These are phyloP conservation scores for Houttuynia cordata DNA, from an alignment of 164 flowering plant species.

Conservation along the genomic window DNA sequence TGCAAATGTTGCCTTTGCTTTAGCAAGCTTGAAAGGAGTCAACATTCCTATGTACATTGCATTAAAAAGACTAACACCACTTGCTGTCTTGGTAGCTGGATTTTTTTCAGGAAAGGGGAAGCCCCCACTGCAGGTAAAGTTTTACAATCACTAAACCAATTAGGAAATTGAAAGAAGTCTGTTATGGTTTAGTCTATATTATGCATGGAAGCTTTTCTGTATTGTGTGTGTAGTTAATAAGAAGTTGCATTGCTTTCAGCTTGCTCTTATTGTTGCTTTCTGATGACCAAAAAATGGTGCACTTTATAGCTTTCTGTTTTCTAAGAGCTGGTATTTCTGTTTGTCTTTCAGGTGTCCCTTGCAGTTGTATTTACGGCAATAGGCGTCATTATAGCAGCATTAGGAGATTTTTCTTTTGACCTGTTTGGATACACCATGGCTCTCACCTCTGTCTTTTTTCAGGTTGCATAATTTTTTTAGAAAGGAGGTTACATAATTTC, in stretches of 20 bases:
- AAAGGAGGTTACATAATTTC: neutral
- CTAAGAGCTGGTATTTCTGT: constrained; percentile 2
- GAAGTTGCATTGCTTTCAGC: too few species aligned
- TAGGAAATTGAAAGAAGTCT: too few species aligned
- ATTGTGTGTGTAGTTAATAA: too few species aligned
- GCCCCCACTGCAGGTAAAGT: constrained; percentile 72
- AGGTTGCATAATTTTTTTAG: constrained; percentile 29
- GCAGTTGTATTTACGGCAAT: constrained; percentile 70
- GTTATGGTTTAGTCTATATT: too few species aligned
- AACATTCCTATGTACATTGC: constrained; percentile 99
- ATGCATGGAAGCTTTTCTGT: too few species aligned
- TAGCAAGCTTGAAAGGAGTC: constrained; percentile 96
- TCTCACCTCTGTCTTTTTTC: constrained; percentile 87
- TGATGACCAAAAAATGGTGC: neutral
- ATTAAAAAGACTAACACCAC: constrained; percentile 95
- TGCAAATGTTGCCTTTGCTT: constrained; percentile 93
- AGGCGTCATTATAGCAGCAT: constrained; percentile 83
- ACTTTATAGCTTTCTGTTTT: neutral
- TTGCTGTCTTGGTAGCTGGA: constrained; percentile 91
- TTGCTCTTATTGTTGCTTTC: neutral
- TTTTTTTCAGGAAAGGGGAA: constrained; percentile 70
- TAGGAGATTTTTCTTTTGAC: constrained; percentile 97
- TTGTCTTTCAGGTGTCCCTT: constrained; percentile 57
- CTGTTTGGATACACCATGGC: constrained; percentile 92
- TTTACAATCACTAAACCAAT: too few species aligned